These are phyloP conservation scores for Phytophthora colocasiae DNA, from an alignment of 352 stramenopile genomes.

Conservation along the genomic window DNA sequence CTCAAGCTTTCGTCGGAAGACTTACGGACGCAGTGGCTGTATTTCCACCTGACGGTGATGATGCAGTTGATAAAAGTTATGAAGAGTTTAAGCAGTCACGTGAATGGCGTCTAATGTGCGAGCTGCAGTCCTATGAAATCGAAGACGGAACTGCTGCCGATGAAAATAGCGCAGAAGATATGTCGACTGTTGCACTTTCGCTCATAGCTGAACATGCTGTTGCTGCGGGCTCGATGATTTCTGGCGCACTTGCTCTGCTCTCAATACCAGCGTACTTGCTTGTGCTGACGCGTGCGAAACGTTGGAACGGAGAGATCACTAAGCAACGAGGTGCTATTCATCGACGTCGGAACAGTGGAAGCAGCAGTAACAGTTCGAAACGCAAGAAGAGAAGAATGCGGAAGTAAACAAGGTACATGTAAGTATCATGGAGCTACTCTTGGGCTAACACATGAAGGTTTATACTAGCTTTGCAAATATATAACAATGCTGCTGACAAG, in stretches of 20 bases:
- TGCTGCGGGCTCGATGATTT: conserved; percentile 15
- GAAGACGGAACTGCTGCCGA: conserved; percentile 1
- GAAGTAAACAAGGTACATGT: conserved; percentile 24
- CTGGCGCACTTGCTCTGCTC: conserved; percentile 26
- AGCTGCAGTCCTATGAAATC: conserved; percentile 16
- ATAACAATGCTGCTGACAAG: conserved; percentile 6
- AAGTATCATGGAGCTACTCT: background rate
- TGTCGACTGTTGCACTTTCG: conserved; percentile 12
- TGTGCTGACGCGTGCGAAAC: conserved; percentile 34
- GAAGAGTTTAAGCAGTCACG: conserved; percentile 24
- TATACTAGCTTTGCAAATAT: conserved; percentile 11
- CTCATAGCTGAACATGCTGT: conserved; percentile 24
- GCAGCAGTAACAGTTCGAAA: conserved; percentile 15
- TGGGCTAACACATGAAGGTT: background rate
- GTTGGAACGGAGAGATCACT: conserved; percentile 35
- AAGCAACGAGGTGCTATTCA: conserved; percentile 34
- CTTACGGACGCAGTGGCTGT: conserved; percentile 55
- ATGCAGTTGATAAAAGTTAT: conserved; percentile 10
- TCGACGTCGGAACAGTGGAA: conserved; percentile 19
- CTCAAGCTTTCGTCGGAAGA: conserved; percentile 68
- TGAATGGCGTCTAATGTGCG: conserved; percentile 43
- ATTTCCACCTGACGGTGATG: conserved; percentile 20
- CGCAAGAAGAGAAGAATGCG: conserved; percentile 40
- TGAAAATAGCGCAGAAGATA: conserved; percentile 5
- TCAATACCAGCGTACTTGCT: conserved; percentile 36